A percentile compares a stretch with the other conserved stretches of the same genome.
phyloP scores from a whole-genome alignment of 257 asterid species.

The Datura wrightii region DNA sequence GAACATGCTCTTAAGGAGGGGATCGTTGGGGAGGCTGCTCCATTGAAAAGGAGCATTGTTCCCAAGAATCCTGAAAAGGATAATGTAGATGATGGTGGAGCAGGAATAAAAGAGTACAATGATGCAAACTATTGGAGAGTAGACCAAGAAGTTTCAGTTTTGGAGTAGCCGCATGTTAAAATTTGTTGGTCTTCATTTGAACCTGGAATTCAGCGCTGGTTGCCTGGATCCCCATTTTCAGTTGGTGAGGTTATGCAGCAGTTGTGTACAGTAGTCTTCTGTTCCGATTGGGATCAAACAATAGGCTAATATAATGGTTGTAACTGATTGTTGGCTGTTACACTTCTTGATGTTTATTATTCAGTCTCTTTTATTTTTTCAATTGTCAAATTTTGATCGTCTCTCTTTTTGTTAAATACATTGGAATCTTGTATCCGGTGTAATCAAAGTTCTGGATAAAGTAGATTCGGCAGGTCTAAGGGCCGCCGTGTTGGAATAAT shows the following conservation, averaged over 20 bases:
- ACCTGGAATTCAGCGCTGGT: constrained; percentile 28
- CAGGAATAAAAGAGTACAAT: constrained; percentile 70
- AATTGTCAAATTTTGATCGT: constrained; percentile 9
- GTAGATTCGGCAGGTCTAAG: not conserved
- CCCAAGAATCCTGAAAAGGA: constrained; percentile 63
- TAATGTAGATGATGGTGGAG: constrained; percentile 57
- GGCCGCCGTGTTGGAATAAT: not conserved
- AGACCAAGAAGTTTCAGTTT: constrained; percentile 77
- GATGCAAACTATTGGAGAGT: constrained; percentile 97
- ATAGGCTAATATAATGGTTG: constrained; percentile 41
- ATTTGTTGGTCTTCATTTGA: constrained; percentile 6
- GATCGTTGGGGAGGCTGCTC: constrained; percentile 92
- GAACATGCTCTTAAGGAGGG: constrained; percentile 94
- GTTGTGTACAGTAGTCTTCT: constrained; percentile 49
- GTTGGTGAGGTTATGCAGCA: constrained; percentile 29
- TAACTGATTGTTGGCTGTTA: constrained; percentile 42
- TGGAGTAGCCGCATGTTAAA: constrained; percentile 48
- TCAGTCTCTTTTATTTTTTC: not conserved
- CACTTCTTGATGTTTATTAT: constrained; percentile 13
- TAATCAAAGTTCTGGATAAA: constrained; percentile 6
- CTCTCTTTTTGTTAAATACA: not conserved
- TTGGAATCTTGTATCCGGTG: not conserved
- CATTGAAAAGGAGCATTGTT: constrained; percentile 56
- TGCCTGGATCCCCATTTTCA: constrained; percentile 31
- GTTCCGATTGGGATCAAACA: constrained; percentile 33